Conservation (phyloP, 768 basidiomycete species). For the Saitozyma podzolica region DNA sequence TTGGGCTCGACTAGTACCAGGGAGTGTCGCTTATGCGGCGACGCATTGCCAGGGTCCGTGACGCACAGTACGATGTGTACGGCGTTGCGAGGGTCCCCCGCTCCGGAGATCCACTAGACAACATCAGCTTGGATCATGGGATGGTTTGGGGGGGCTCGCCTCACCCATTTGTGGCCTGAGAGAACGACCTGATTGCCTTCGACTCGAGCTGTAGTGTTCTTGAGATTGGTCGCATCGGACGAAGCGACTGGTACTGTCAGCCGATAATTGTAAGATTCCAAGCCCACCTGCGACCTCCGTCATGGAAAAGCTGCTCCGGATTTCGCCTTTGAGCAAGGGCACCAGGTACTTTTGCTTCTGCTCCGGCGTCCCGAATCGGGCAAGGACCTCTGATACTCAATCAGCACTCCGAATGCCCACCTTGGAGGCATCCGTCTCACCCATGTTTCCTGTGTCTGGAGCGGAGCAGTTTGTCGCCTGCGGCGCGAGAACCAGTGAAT, state of each 20-base stretch:
- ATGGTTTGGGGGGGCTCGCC: slow-evolving; percentile 8
- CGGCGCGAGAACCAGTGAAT: slow-evolving; percentile 75
- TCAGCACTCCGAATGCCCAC: too few species aligned
- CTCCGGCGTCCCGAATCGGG: slow-evolving; percentile 83
- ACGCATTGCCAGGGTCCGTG: slow-evolving; percentile 79
- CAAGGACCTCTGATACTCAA: slow-evolving; percentile 76
- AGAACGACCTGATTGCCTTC: slow-evolving; percentile 87
- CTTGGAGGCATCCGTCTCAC: slow-evolving; percentile 56
- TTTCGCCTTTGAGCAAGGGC: slow-evolving; percentile 87
- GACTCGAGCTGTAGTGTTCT: slow-evolving; percentile 74
- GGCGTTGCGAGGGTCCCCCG: slow-evolving; percentile 85
- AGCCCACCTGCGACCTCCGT: slow-evolving; percentile 81
- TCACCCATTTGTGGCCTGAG: slow-evolving; percentile 95
- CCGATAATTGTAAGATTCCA: neutral
- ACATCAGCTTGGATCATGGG: neutral
- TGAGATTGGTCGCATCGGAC: slow-evolving; percentile 87
- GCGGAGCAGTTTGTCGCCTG: slow-evolving; percentile 91
- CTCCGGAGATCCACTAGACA: slow-evolving; percentile 89
- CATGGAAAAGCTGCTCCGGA: slow-evolving; percentile 88
- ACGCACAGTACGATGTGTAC: slow-evolving; percentile 84
- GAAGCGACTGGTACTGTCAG: slow-evolving; percentile 66
- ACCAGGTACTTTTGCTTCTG: slow-evolving; percentile 89
- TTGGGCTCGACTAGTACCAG: slow-evolving; percentile 92
- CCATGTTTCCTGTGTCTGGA: slow-evolving; percentile 98
- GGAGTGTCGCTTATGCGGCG: slow-evolving; percentile 79